Evolutionary conservation across 2,329 filamentous ascomycete species (phyloP), one percentile per base, ranked within the genome.

Genomic region (Alternaria longipes): DNA sequence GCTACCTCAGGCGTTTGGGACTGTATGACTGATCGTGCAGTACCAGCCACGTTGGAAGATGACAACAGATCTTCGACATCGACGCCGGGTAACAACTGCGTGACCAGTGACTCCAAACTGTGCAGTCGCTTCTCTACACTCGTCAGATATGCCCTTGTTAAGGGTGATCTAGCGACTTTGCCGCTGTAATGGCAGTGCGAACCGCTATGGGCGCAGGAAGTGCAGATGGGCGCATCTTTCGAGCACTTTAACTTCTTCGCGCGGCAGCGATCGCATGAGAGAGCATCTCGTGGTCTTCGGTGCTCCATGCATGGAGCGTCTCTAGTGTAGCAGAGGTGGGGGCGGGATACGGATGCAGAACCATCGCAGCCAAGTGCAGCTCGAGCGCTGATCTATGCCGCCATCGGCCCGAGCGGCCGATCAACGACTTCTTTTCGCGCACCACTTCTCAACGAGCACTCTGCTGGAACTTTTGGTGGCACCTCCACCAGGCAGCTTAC

Each of bases 221-320:
- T 63, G 50, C 70, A 72, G 34, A 61, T 54, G 32, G 70, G 70
- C 40, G 63, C 59, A 32, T 72, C 67, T 46, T 72, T 72, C 24
- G 70, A 72, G n/a, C 70, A 72, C 63, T 72, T 72, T 36, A 72
- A 42, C 47, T 72, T 72, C 40, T 72, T 72, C 52, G 68, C 59
- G 46, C 70, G 67, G 50, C 70, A 72, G 30, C 70, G 64, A 52
- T 71, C 68, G 63, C 70, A 72, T 45, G 63, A 65, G 34, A 65
- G 52, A 30, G 57, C 60, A 60, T 64, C 60, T 36, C 61, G 66
- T 26, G 63, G 54, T 50, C 64, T 69, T 64, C 60, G 68, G 54
- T 70, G 64, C 65, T 70, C 68, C 68, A 70, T 70, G 59, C 67
- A 70, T 70, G 58, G 50, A 55, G 46, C 41, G 18, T 28, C 46